Base-by-base conservation (phyloP, 176 grass and related monocot species). In the Aegilops longissima region DNA sequence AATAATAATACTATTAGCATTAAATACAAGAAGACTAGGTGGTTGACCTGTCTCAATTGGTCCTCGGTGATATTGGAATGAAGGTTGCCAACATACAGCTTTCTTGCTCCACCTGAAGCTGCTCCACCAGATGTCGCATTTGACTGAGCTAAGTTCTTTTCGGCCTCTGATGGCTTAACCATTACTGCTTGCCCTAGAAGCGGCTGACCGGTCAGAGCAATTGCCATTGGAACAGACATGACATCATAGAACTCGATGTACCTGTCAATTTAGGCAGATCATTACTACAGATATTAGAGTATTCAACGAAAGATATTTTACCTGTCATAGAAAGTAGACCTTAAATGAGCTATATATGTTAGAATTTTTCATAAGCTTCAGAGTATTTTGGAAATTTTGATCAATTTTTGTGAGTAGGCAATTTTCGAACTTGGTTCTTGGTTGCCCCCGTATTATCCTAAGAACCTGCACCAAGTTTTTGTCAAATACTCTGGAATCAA, bases 221-320 rank as follows among this genome's bases (percentile, higher is more conserved):
- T 99, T 16, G 97, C 97, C 97, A 99, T 99, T 35, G 97, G 97
- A 66, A 99, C 97, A 62, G 97, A 99, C 97, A 99, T 96, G 62
- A 88, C 97, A 68, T 99, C 97, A 45, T 99, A 99, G 38, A 99
- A 99, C 62, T 99, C 97, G 12, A 99, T 99, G 87, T 99, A 99
- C 92, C 97, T 99, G 90, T 38, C 61, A 87, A 76, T 68, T 84
- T 49, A 75, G 59, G 87, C 68, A 70, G 34, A 80, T 74, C 61
- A 52, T 89, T 61, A 91, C 85, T 76, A 70, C 12, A 45, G 23
- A 61, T 61, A 87, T 70, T 9, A 61, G 44, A 81, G 49, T 58
- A 80, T 81, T 36, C 49, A 84, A 76, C 11, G 21, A 69, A 75
- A 72, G 2, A 75, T 56, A 24, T 61, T 88, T 61, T 82, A 82